Evolutionary conservation across 2,329 filamentous ascomycete species (phyloP), one percentile per base, ranked within the genome.

Genomic region (Aureobasidium vineae): DNA sequence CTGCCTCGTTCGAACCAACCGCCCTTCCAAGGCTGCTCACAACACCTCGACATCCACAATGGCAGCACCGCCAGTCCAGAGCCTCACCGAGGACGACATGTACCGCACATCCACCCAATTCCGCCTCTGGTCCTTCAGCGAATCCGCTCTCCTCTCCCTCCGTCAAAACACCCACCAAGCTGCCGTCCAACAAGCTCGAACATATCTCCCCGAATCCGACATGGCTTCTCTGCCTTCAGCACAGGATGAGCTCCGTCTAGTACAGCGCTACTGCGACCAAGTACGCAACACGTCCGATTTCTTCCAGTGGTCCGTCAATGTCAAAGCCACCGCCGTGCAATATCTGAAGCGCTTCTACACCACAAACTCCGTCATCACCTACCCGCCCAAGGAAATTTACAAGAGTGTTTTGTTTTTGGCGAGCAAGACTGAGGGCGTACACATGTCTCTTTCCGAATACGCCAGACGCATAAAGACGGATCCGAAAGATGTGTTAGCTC

Each of bases 311-410:
- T 85, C 84, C 13, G 84, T 83, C 38, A 83, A 84, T 67, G 85
- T 89, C 28, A 85, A 86, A 71, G 88, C 90, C 31, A 97, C 93
- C 7, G 91, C 92, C 3, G 90, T 94, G 68, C 88, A 96, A 74
- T 97, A 96, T 76, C 85, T 99, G 68, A 90, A 91, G 66, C 90
- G 95, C 67, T 98, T 99, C 83, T 99, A 98, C 80, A 85, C 97
- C 43, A 94, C 90, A 74, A 97, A 98, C 79, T 96, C 91, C 47
- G 87, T 93, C 73, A 97, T 98, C 91, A 97, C 93, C 36, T 98
- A 99, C 76, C 91, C 94, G 69, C 94, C 93, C 0, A 90, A 91
- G 69, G 88, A 92, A 69, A 90, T 98, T 71, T 88, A 96, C 75
- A 91, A 93, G 75, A 95, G 92, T 36, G 91, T 90, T 41, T 85